Evolutionary conservation across 768 basidiomycete genomes (phyloP).

Genomic region (Tubosaeta brunneosetosa): DNA sequence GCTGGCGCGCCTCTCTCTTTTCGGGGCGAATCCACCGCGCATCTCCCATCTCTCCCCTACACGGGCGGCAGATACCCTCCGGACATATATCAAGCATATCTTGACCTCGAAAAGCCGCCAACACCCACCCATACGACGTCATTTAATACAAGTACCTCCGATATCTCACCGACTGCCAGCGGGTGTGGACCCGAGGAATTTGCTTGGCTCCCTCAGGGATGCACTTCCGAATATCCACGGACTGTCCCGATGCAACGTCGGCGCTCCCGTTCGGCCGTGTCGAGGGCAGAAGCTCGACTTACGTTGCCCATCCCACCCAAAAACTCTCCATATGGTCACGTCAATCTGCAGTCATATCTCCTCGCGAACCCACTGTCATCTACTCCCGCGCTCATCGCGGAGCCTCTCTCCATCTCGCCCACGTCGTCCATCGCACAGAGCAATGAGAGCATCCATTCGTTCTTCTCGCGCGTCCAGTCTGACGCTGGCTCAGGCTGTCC

Average conservation of each 20-base stretch:
- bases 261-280: constrained; percentile 32
- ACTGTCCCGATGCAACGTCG: constrained; percentile 27
- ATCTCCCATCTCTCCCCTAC: constrained; percentile 29
- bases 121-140: constrained; percentile 17
- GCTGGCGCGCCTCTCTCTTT: constrained; percentile 26
- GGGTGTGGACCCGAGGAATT: constrained; percentile 12
- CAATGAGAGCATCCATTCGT: constrained; percentile 25
- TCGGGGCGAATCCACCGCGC: constrained; percentile 26
- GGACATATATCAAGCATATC: constrained; percentile 29
- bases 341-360: constrained; percentile 23
- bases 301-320: constrained; percentile 20
- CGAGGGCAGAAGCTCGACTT: constrained; percentile 28
- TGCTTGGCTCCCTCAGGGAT: constrained; percentile 8
- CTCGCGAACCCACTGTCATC: constrained; percentile 23
- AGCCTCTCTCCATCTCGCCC: constrained; percentile 25
- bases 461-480: constrained; percentile 16
- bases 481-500: constrained; percentile 14
- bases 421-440: constrained; percentile 23
- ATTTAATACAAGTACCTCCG: constrained; percentile 19
- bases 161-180: constrained; percentile 12
- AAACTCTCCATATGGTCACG: constrained; percentile 32
- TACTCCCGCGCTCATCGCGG: constrained; percentile 26
- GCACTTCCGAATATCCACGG: constrained; percentile 8
- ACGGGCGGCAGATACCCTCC: constrained; percentile 31
- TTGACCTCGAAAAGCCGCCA: constrained; percentile 10